These are phyloP conservation scores for Coemansia sp. DNA, from an alignment of 192 early-diverging fungal genomes.

Conservation along the genomic window DNA sequence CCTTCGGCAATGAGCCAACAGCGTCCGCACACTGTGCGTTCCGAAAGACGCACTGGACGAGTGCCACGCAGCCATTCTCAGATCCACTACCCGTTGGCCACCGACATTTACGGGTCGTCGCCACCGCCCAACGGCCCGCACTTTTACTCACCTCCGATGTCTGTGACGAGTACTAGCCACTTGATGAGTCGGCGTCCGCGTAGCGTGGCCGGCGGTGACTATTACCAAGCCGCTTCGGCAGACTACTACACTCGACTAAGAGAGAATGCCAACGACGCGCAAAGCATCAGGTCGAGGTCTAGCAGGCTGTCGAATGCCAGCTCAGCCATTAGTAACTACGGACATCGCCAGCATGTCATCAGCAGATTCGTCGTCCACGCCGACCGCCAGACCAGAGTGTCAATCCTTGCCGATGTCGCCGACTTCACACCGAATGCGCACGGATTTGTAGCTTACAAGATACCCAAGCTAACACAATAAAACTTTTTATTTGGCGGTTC, in stretches of 20 bases:
- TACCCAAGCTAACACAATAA: slow-evolving; percentile 28
- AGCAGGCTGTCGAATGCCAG: slow-evolving; percentile 43
- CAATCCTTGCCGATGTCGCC: slow-evolving; percentile 26
- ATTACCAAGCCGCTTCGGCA: slow-evolving; percentile 7
- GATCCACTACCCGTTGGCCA: neutral
- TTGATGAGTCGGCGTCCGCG: neutral
- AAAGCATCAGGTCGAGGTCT: slow-evolving; percentile 37
- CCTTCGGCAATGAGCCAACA: neutral
- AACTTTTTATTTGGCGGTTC: too few relatives aligned
- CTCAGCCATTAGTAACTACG: slow-evolving; percentile 26
- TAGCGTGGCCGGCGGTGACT: slow-evolving; percentile 7
- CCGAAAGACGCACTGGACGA: neutral
- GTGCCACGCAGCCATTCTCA: neutral
- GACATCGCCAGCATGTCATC: slow-evolving; percentile 27
- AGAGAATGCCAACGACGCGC: slow-evolving; percentile 21
- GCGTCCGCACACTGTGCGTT: neutral
- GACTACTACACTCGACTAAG: neutral
- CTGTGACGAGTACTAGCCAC: neutral
- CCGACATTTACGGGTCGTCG: too few relatives aligned
- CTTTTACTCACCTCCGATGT: slow-evolving; percentile 1
- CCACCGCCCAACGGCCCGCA: neutral
- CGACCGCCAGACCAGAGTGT: slow-evolving; percentile 16
- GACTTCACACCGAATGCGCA: slow-evolving; percentile 49
- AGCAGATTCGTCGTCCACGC: slow-evolving; percentile 38
- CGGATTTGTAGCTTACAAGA: slow-evolving; percentile 54